Conservation (phyloP, 2,329 filamentous ascomycete genomes). For the Drechslerella coelobrocha region DNA sequence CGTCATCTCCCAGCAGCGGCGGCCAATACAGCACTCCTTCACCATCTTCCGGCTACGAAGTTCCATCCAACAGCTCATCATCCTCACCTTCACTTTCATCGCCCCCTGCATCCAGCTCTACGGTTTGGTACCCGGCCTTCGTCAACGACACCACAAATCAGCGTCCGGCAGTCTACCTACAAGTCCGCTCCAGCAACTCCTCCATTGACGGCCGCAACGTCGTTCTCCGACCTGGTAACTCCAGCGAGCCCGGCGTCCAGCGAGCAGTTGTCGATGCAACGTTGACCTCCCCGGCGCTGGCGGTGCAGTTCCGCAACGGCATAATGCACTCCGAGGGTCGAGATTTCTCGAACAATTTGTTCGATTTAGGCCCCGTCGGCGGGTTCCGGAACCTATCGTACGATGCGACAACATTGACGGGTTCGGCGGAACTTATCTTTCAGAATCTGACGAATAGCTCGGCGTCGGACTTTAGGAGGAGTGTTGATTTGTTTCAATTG, state of each 20-base stretch:
- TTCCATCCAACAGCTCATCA: not conserved
- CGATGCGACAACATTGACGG: conserved; percentile 29
- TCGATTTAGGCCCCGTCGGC: conserved; percentile 40
- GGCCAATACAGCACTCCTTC: too few species aligned
- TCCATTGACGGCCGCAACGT: conserved; percentile 45
- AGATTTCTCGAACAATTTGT: conserved; percentile 43
- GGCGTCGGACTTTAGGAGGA: conserved; percentile 29
- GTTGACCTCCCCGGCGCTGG: conserved; percentile 25
- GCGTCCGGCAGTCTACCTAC: conserved; percentile 35
- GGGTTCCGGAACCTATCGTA: conserved; percentile 41
- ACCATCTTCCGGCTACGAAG: not conserved
- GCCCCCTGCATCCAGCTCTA: conserved; percentile 29
- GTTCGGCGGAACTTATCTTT: conserved; percentile 38
- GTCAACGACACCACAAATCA: conserved; percentile 47
- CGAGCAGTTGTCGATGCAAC: conserved; percentile 25
- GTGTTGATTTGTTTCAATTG: conserved; percentile 27
- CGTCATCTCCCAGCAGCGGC: not conserved
- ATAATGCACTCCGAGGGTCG: conserved; percentile 15
- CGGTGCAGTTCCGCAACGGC: conserved; percentile 37
- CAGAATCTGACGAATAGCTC: conserved; percentile 33
- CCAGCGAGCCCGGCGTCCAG: conserved; percentile 3
- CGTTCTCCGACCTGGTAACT: conserved; percentile 22
- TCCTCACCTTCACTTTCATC: not conserved
- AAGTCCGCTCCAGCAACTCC: conserved; percentile 36
- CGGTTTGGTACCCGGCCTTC: conserved; percentile 37